Percentiles rank a stretch among this genome's conserved stretches.
These are phyloP conservation scores for Biscogniauxia marginata DNA, from an alignment of 2,329 filamentous ascomycete genomes.

Conservation along the genomic window DNA sequence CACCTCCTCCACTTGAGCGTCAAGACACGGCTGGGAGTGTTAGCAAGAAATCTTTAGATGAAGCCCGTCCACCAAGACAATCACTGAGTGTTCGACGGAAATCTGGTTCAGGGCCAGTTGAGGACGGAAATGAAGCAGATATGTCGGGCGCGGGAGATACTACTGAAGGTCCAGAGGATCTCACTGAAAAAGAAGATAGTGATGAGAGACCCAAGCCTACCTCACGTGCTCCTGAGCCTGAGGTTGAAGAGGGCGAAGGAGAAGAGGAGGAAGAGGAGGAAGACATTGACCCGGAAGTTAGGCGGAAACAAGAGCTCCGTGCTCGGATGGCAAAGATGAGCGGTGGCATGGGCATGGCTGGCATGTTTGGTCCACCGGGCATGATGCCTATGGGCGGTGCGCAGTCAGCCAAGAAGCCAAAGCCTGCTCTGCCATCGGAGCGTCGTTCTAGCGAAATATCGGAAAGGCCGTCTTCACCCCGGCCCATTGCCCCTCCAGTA, in stretches of 20 bases:
- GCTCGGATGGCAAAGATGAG: conserved; percentile 99
- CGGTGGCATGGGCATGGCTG: conserved; percentile 83
- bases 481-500: conserved; percentile 50
- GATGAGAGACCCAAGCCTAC: conserved; percentile 55
- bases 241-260: conserved; percentile 52
- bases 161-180: conserved; percentile 58
- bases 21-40: conserved; percentile 47
- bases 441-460: conserved; percentile 43
- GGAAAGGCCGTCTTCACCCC: conserved; percentile 42
- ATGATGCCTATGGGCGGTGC: conserved; percentile 61
- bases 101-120: conserved; percentile 45
- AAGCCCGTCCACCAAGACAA: conserved; percentile 38
- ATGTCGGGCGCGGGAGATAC: conserved; percentile 64
- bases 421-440: conserved; percentile 40
- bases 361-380: conserved; percentile 78
- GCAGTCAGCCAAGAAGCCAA: conserved; percentile 56
- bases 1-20: conserved; percentile 42
- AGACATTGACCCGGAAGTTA: conserved; percentile 83
- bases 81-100: conserved; percentile 51
- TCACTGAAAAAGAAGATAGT: conserved; percentile 71
- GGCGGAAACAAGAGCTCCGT: conserved; percentile 81
- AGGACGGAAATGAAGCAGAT: conserved; percentile 64
- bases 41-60: conserved; percentile 53
- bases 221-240: conserved; percentile 39
- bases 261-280: conserved; percentile 77